Base-by-base conservation (phyloP, 2,329 filamentous ascomycete genomes). In the Fusarium mundagurra region DNA sequence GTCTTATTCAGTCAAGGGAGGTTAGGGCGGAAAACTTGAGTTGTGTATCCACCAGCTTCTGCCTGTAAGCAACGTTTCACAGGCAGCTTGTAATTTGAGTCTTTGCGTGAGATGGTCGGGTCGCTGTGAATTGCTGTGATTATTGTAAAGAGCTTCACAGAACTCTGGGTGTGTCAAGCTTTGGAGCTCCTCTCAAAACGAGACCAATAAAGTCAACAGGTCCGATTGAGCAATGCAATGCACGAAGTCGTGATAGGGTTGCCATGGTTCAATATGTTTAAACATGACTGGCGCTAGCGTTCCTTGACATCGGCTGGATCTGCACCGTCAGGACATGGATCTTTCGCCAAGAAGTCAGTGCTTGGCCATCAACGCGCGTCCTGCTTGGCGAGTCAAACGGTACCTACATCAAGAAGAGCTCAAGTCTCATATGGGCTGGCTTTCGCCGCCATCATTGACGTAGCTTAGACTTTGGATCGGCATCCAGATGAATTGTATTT, bases 331-430 rank as follows among this genome's bases (percentile, higher is more conserved):
- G 70, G 71, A 72, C 77, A 78, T 77, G 76, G 74, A 74, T 79
- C 76, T 66, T 63, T 63, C 64, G 77, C 76, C 77, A 79, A 78
- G 77, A 71, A 72, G 55, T 78, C 76, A 76, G 71, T 73, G 74
- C 74, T 76, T 73, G 74, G 74, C 77, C 75, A 55, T 79, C 77
- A 78, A 79, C 74, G 74, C 77, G 77, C 76, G 77, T 76, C 73
- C 77, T 69, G 78, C 77, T 79, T 79, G 77, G 77, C 77, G 72
- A 64, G 58, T 76, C 68, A 69, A 77, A 71, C 58, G 72, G 76
- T 72, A 76, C 74, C 76, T 76, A 75, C 74, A 78, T 71, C 72
- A 78, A 76, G 68, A 70, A 76, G 76, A 78, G 71, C 67, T 76
- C 76, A 62, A 61, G 69, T 69, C 76, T 78, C 76, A 66, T 75